phyloP scores from a whole-genome alignment of 2,329 filamentous ascomycete genomes.

The Madurella fahalii region DNA sequence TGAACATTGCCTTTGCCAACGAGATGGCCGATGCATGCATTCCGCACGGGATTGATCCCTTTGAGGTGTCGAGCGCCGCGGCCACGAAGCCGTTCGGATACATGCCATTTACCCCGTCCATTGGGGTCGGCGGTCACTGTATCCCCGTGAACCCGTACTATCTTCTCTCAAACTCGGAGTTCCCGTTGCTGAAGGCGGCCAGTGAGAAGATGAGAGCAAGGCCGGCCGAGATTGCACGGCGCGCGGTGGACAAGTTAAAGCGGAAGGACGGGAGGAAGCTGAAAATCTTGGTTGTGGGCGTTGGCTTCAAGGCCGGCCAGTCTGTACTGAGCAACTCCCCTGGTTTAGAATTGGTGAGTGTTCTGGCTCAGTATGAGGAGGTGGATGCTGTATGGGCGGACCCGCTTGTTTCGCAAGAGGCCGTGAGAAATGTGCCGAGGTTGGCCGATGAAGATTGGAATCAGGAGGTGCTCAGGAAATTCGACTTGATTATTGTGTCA shows the following conservation, averaged over 20 bases:
- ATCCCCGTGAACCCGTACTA: slow-evolving; percentile 55
- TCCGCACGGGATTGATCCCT: slow-evolving; percentile 43
- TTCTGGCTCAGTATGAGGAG: not conserved
- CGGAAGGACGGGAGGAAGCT: slow-evolving; percentile 18
- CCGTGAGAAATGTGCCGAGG: slow-evolving; percentile 38
- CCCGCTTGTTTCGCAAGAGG: slow-evolving; percentile 40
- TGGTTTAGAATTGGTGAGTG: slow-evolving; percentile 14
- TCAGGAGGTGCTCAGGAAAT: slow-evolving; percentile 33
- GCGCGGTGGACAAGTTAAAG: slow-evolving; percentile 33
- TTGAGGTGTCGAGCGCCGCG: slow-evolving; percentile 47
- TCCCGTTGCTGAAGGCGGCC: slow-evolving; percentile 44
- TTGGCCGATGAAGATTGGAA: slow-evolving; percentile 39
- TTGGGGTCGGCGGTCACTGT: slow-evolving; percentile 53
- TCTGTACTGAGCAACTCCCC: slow-evolving; percentile 46
- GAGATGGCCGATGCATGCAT: slow-evolving; percentile 53
- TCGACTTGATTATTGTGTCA: slow-evolving; percentile 43
- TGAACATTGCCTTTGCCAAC: slow-evolving; percentile 52
- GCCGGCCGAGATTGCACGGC: slow-evolving; percentile 37
- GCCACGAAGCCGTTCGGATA: slow-evolving; percentile 52
- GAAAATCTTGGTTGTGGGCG: slow-evolving; percentile 42
- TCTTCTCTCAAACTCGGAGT: slow-evolving; percentile 43
- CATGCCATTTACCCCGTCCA: slow-evolving; percentile 42
- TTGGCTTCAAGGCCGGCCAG: slow-evolving; percentile 50
- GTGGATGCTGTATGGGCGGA: slow-evolving; percentile 35
- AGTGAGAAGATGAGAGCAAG: slow-evolving; percentile 42